These are phyloP conservation scores for Salix suchowensis DNA, from an alignment of 345 rosid genomes.

Conservation along the genomic window DNA sequence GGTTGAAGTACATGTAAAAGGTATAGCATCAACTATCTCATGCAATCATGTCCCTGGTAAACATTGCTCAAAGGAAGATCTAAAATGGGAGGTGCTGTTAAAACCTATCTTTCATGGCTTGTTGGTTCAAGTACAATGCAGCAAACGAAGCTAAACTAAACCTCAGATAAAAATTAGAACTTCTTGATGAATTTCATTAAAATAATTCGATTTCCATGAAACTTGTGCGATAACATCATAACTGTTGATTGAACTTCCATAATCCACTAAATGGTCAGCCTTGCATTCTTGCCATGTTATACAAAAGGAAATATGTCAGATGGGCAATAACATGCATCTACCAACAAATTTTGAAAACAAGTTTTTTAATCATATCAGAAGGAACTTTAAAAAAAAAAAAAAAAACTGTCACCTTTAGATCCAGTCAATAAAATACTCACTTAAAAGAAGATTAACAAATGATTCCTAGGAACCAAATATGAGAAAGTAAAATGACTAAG, in stretches of 20 bases:
- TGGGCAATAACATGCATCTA: not conserved
- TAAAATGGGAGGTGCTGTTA: not conserved
- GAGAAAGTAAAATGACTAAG: not conserved
- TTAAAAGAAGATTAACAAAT: not conserved
- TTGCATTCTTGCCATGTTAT: not conserved
- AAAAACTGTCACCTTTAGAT: not conserved
- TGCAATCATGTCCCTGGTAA: not conserved
- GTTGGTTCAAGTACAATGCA: not conserved
- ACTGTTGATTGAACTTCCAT: not conserved
- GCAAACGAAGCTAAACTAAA: not conserved
- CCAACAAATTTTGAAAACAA: not conserved
- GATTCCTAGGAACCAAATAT: not conserved
- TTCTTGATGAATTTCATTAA: not conserved
- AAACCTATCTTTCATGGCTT: not conserved
- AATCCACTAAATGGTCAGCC: not conserved
- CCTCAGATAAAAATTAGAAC: not conserved
- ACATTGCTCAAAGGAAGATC: not conserved
- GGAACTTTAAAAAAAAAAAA: not conserved
- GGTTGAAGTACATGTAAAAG: not conserved
- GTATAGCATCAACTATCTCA: not conserved
- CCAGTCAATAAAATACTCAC: not conserved
- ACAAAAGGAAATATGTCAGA: not conserved
- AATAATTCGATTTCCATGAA: not conserved
- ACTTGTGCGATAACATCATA: not conserved
- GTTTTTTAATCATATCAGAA: not conserved